Evolutionary conservation across 1,139 yeast genomes (phyloP).

Genomic region (Diutina siamensis): DNA sequence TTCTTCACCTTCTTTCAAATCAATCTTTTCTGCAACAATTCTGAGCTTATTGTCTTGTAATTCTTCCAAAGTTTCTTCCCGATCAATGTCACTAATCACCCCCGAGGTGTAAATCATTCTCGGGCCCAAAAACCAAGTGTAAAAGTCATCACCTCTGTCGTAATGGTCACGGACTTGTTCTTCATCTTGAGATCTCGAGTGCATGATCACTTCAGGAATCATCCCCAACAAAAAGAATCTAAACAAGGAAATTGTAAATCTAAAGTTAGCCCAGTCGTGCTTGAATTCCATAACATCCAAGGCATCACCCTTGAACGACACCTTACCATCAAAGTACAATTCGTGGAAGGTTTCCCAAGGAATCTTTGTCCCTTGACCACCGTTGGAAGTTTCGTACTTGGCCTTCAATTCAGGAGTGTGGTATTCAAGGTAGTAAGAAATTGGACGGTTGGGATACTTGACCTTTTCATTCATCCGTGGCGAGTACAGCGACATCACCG

Average conservation of each 20-base stretch:
- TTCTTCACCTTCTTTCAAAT: conserved; percentile 57
- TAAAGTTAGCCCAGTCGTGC: conserved; percentile 84
- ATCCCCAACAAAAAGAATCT: conserved; percentile 75
- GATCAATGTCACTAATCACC: conserved; percentile 57
- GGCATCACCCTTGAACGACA: conserved; percentile 79
- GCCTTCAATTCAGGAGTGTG: conserved; percentile 63
- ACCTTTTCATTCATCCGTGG: conserved; percentile 79
- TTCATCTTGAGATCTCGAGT: conserved; percentile 88
- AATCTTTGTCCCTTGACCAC: conserved; percentile 59
- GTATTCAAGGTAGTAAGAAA: conserved; percentile 71
- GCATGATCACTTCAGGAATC: conserved; percentile 90
- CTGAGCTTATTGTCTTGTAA: conserved; percentile 86
- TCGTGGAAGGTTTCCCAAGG: conserved; percentile 94
- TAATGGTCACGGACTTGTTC: conserved; percentile 94
- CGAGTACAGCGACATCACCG: conserved; percentile 59
- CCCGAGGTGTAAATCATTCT: conserved; percentile 93
- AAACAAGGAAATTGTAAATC: conserved; percentile 69
- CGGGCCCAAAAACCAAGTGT: conserved; percentile 89
- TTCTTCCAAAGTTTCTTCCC: conserved; percentile 72
- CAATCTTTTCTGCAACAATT: conserved; percentile 80
- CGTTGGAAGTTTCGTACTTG: conserved; percentile 40
- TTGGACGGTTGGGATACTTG: conserved; percentile 64
- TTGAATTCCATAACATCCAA: conserved; percentile 75
- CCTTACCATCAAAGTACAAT: conserved; percentile 74
- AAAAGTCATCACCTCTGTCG: conserved; percentile 94